Evolutionary conservation across 139 green algal species (phyloP), one percentile per base, ranked within the genome.

Genomic region (Chlamydomonas sphaeroides): DNA sequence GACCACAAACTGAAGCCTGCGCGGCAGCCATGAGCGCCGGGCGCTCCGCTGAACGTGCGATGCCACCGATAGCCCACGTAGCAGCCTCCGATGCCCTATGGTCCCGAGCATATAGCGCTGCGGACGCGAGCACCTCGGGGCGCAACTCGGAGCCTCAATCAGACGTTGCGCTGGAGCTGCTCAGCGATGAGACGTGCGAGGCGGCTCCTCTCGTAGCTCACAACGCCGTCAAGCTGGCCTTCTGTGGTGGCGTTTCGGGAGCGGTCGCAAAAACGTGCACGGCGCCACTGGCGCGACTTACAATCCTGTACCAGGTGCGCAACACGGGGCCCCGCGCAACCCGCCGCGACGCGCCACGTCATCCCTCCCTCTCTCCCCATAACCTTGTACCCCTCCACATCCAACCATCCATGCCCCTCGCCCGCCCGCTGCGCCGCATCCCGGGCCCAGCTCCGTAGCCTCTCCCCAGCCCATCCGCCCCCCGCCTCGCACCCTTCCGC

Each of bases 251-350:
- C 32, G 53, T 99, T 5, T 97, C 96, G 1, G 96, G 96, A 5
- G 96, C 96, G 1, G 73, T 98, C 0, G 94, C 93, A 20, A 99
- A 99, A 75, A 96, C 90, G 0, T 89, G 79, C 62, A 98, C 95
- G 32, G 96, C 96, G 1, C 96, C 96, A 2, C 87, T 99, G 7
- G 95, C 95, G 2, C 92, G 96, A 7, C 90, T 99, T 0, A 99
- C 96, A 30, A 99, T 99, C 61, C 87, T 99, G 0, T 99, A 98
- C 78, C 96, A 99, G 92, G 95, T 97, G 26, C n/a, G 83, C 3
- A 0, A 42, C 26, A n/a, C n/a, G n/a, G n/a, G n/a, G n/a, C n/a
- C n/a, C n/a, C n/a, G n/a, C n/a, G n/a, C n/a, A n/a, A n/a, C n/a
- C n/a, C n/a, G n/a, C n/a, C n/a, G n/a, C n/a, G n/a, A n/a, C n/a